Conservation (phyloP, 75 land plant genomes). For the Azolla pinnata region DNA sequence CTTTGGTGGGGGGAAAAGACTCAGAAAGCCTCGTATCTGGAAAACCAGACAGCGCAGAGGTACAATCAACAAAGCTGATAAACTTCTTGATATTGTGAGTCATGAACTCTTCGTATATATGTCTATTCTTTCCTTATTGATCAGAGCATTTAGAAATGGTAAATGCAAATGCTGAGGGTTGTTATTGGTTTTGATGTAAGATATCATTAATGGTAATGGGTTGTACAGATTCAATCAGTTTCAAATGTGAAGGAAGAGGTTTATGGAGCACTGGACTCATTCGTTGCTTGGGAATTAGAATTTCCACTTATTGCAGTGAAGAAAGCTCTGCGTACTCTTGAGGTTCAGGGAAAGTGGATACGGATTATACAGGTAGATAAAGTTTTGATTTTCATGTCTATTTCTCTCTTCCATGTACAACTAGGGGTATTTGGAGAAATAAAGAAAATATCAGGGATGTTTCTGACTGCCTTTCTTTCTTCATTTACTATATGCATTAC, state of each 20-base stretch:
- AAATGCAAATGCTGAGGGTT: no score
- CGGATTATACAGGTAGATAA: constrained; percentile 97
- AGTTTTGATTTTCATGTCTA: constrained; percentile 2
- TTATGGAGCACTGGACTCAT: constrained; percentile 90
- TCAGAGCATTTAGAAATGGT: no score
- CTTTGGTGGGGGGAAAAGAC: constrained; percentile 66
- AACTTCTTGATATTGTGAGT: constrained; percentile 68
- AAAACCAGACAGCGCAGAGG: constrained; percentile 60
- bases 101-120: not conserved
- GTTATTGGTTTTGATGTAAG: no score
- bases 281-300: constrained; percentile 93
- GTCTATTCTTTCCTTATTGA: not conserved
- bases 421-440: not conserved
- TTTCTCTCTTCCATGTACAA: not conserved
- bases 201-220: not conserved
- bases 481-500: not conserved
- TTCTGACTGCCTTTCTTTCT: not conserved
- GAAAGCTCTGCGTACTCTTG: constrained; percentile 72
- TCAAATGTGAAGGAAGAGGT: constrained; percentile 94
- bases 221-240: constrained; percentile 47
- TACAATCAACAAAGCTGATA: constrained; percentile 65
- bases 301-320: constrained; percentile 84
- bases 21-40: constrained; percentile 81
- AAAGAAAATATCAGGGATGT: no score
- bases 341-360: constrained; percentile 66